Evolutionary conservation across 2,329 filamentous ascomycete species (phyloP), one percentile per base, ranked within the genome.

Genomic region (Neofusicoccum ribis): DNA sequence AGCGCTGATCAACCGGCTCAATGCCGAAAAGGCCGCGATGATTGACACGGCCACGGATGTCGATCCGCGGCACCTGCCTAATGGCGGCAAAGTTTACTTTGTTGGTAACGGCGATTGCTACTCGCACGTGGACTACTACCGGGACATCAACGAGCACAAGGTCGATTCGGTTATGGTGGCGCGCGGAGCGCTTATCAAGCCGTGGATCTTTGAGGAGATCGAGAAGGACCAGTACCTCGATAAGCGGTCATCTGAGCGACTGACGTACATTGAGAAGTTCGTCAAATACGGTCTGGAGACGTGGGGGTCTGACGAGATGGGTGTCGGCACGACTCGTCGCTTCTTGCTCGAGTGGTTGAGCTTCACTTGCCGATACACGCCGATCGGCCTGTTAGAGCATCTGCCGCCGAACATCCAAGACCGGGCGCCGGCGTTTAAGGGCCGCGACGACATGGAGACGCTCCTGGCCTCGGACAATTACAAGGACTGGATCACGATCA

Each of bases 131-230:
- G 93, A 98, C 75, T 98, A 98, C 81, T 88, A 88, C 68, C 82
- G 88, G 65, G 89, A 95, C 72, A 83, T 98, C 44, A 84, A 89
- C 54, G 86, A 94, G 66, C 86, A 91, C 41, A 86, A 87, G 52
- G 93, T 98, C 51, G 94, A 98, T 80, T 88, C 88, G n/a, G 91
- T 97, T 74, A 98, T 99, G 95, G 88, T 98, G 67, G 95, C 89
- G n/a, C 91, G 95, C 67, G 95, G 95, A 65, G 95, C 95, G 9
- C 85, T 99, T 66, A 92, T 98, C 80, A 99, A 99, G 81, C 95
- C 95, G 0, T 99, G 95, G 95, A 84, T 99, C 68, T 99, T 98
- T 74, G 95, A 99, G 78, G 95, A 99, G 79, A 98, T 99, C 64
- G 87, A 91, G 70, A 86, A 88, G 68, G 91, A 91, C 5, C 95